Base-by-base conservation (phyloP, 345 rosid genomes). In the Zanthoxylum bungeanum region DNA sequence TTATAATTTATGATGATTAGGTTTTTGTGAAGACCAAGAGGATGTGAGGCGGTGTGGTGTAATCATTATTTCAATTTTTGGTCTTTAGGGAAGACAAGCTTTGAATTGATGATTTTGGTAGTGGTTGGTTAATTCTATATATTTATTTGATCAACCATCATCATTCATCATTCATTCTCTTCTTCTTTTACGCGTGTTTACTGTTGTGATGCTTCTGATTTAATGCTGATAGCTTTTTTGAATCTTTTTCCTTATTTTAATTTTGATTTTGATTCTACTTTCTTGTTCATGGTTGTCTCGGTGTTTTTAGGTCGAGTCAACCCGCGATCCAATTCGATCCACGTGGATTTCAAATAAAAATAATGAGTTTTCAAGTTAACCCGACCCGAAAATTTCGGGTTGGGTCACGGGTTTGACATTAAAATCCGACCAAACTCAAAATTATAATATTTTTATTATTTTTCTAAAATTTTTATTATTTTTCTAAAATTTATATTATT, bases 61-160 rank as follows among this genome's bases (percentile, higher is more conserved):
- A 81, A 79, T 85, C 79, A 83, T 83, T 79, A 83, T 83, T 79
- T 78, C 85, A 40, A n/a, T n/a, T n/a, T 19, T 39, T 71, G 69
- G 49, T 31, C n/a, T 76, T 78, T 75, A 21, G 79, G 86, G 85
- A 85, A 82, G 71, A 65, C 28, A 66, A 66, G 69, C 68, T 75
- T 68, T 72, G 57, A 46, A 19, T 74, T 73, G 21, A 42, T 25
- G 46, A 56, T 9, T 66, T 70, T 11, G 68, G 68, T 67, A 72
- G 74, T 75, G 50, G 65, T 46, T 75, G 50, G 65, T 46, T 46
- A 9, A 8, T 55, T 34, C 22, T 7, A 25, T 8, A 27, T 64
- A 3, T 60, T 5, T 8, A 10, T 64, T 16, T 42, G 31, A 21
- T 36, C 9, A 31, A 34, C 37, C 64, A 71, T 73, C 44, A 80